These are phyloP conservation scores for Aphanomyces cochlioides DNA, from an alignment of 352 stramenopile species.

Conservation along the genomic window DNA sequence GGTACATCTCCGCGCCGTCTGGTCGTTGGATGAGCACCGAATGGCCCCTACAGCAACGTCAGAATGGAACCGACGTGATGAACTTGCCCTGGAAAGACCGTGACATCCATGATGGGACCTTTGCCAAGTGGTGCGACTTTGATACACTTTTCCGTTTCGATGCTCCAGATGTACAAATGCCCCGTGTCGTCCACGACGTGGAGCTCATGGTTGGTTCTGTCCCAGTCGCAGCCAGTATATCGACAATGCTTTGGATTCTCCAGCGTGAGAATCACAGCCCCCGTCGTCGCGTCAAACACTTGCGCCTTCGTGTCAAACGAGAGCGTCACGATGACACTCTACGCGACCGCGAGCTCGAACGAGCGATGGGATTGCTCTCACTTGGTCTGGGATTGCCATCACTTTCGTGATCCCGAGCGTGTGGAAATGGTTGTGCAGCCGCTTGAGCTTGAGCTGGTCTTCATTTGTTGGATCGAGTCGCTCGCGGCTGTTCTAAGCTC, in stretches of 20 bases:
- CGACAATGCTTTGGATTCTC: constrained; percentile 43
- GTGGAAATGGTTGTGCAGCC: constrained; percentile 60
- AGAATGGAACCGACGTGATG: background rate
- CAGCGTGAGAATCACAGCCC: constrained; percentile 53
- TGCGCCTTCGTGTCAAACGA: constrained; percentile 72
- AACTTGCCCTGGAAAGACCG: constrained; percentile 14
- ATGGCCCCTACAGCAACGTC: background rate
- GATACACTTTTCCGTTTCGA: constrained; percentile 62
- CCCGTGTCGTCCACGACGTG: constrained; percentile 53
- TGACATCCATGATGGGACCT: constrained; percentile 30
- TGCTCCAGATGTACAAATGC: constrained; percentile 57
- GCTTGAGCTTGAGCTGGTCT: constrained; percentile 56
- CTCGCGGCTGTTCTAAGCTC: constrained; percentile 6
- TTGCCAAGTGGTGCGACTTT: constrained; percentile 39
- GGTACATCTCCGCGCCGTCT: constrained; percentile 56
- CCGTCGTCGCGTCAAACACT: constrained; percentile 62
- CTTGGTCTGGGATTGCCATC: constrained; percentile 55
- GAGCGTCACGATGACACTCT: constrained; percentile 57
- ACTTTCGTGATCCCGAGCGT: constrained; percentile 54
- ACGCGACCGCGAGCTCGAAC: background rate
- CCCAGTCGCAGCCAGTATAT: constrained; percentile 62
- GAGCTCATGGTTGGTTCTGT: constrained; percentile 41
- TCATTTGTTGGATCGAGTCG: constrained; percentile 25
- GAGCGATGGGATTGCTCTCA: background rate
- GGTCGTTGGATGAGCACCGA: constrained; percentile 50